Conservation (phyloP, 1,284 basidiomycete species). For the Caloboletus firmus region DNA sequence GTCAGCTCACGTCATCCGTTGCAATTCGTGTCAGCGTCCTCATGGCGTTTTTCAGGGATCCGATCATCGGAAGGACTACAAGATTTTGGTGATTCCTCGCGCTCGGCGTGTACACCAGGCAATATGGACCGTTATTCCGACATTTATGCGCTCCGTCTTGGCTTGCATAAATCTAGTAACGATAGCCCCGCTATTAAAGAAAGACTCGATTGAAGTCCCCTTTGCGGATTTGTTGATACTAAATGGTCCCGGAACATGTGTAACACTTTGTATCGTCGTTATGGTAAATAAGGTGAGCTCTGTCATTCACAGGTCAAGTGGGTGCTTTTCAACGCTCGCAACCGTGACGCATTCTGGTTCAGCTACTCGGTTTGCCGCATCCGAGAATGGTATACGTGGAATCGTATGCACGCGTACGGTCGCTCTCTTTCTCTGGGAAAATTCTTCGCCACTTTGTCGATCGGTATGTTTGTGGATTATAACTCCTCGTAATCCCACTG, state of each 20-base stretch:
- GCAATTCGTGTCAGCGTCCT: slow-evolving; percentile 2
- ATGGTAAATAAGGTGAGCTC: slow-evolving; percentile 74
- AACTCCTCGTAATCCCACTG: background rate
- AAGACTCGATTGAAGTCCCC: slow-evolving; percentile 26
- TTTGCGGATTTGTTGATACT: slow-evolving; percentile 83
- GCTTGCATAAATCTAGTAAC: slow-evolving; percentile 58
- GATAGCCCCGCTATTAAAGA: slow-evolving; percentile 45
- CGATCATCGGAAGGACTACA: slow-evolving; percentile 36
- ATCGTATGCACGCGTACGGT: slow-evolving; percentile 87
- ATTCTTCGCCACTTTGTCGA: slow-evolving; percentile 83
- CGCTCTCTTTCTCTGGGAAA: slow-evolving; percentile 83
- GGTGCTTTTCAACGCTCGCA: background rate
- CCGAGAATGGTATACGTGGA: slow-evolving; percentile 89
- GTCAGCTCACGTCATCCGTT: slow-evolving; percentile 18
- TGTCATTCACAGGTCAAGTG: slow-evolving; percentile 1
- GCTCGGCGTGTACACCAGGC: slow-evolving; percentile 85
- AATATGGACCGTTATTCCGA: slow-evolving; percentile 64
- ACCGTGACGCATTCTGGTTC: slow-evolving; percentile 11
- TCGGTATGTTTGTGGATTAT: slow-evolving; percentile 46
- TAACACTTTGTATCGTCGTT: slow-evolving; percentile 73
- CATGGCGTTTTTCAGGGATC: slow-evolving; percentile 17
- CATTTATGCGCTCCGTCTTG: slow-evolving; percentile 61
- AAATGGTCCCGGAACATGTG: slow-evolving; percentile 96
- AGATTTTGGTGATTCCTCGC: slow-evolving; percentile 72
- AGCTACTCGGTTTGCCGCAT: slow-evolving; percentile 76